Conservation (phyloP, 1,284 basidiomycete species). For the Ganoderma leucocontextum region DNA sequence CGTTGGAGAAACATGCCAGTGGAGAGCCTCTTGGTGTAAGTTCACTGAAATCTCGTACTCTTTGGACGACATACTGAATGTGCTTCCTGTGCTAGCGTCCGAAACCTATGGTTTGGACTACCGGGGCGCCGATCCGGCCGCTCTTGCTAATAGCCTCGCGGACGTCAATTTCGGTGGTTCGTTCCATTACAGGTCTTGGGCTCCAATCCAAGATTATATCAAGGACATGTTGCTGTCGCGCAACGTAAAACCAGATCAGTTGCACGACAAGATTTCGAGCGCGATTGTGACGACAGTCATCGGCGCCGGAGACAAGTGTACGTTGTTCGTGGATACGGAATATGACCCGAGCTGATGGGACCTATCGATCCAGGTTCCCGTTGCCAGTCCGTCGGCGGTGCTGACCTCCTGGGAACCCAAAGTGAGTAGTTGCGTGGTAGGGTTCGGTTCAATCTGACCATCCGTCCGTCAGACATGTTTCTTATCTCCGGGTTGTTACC, state of each 20-base stretch:
- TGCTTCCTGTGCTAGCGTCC: neutral
- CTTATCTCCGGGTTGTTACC: slow-evolving; percentile 32
- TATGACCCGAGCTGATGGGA: neutral
- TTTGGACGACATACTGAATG: neutral
- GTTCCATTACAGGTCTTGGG: neutral
- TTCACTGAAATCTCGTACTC: neutral
- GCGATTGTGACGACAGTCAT: slow-evolving; percentile 14
- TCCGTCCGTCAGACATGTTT: slow-evolving; percentile 31
- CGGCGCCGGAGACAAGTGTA: slow-evolving; percentile 23
- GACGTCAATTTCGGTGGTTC: neutral
- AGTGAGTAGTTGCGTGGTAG: slow-evolving; percentile 29
- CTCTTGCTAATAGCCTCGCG: neutral
- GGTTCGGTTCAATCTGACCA: slow-evolving; percentile 1
- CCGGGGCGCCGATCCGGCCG: neutral
- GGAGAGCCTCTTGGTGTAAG: slow-evolving; percentile 13
- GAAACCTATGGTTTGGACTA: too few relatives aligned
- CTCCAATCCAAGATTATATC: neutral
- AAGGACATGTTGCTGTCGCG: slow-evolving; percentile 15
- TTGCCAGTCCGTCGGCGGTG: slow-evolving; percentile 30
- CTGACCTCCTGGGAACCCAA: slow-evolving; percentile 31
- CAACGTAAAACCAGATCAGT: slow-evolving; percentile 13
- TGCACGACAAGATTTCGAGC: neutral
- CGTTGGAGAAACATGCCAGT: slow-evolving; percentile 19
- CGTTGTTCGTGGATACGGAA: neutral
- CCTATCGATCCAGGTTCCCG: slow-evolving; percentile 30